Evolutionary conservation across 2,329 filamentous ascomycete species (phyloP).

Genomic region (Magnaporthiopsis rhizophila): DNA sequence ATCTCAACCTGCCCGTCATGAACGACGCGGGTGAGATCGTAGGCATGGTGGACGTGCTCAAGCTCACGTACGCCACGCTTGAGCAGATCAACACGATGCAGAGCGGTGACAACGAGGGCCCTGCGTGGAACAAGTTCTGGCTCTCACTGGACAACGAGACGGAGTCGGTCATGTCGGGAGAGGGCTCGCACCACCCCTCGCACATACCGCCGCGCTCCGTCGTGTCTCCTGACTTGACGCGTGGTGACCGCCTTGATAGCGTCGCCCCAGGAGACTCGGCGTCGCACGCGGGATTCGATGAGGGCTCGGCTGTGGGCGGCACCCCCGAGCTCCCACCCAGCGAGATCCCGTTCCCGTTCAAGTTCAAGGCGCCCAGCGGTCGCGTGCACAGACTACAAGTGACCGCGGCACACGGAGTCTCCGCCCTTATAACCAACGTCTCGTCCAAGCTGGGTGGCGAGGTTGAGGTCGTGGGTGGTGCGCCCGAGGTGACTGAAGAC

Average conservation of each 20-base stretch:
- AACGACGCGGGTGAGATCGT: conserved; percentile 95
- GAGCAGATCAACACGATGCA: conserved; percentile 97
- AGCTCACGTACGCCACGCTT: conserved; percentile 93
- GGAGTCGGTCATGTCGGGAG: conserved; percentile 92
- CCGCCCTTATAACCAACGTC: conserved; percentile 68
- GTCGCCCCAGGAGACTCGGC: conserved; percentile 91
- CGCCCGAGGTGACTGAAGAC: conserved; percentile 69
- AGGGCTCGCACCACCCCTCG: conserved; percentile 67
- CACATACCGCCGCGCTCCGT: conserved; percentile 64
- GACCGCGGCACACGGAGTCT: conserved; percentile 69
- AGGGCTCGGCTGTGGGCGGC: conserved; percentile 48
- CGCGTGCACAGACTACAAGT: conserved; percentile 91
- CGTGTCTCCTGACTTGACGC: conserved; percentile 66
- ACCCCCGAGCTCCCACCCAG: conserved; percentile 48
- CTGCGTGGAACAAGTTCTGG: conserved; percentile 99
- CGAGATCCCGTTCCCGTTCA: conserved; percentile 87
- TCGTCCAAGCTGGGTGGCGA: conserved; percentile 77
- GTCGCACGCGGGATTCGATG: conserved; percentile 77
- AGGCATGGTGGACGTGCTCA: conserved; percentile 98
- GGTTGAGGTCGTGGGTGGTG: conserved; percentile 74
- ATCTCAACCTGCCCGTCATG: conserved; percentile 97
- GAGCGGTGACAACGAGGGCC: conserved; percentile 80
- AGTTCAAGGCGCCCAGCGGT: conserved; percentile 95
- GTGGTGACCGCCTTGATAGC: conserved; percentile 69
- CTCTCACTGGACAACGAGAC: conserved; percentile 90